Evolutionary conservation across 2,329 filamentous ascomycete species (phyloP).

Genomic region (Aspergillus brasiliensis): DNA sequence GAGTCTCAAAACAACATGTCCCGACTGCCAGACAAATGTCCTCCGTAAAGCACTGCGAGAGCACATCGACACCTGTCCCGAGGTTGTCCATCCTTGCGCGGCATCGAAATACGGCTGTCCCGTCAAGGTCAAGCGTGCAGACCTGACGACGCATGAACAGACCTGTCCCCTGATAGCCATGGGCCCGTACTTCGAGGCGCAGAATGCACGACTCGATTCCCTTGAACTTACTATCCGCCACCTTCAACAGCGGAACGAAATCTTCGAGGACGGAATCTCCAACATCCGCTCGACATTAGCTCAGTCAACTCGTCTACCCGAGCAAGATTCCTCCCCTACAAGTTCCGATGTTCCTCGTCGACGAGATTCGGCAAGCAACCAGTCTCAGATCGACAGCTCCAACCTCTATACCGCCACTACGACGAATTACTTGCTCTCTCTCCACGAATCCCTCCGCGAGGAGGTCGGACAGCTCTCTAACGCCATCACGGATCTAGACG

Average conservation of each 20-base stretch:
- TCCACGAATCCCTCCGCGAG: conserved; percentile 63
- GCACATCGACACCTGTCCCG: conserved; percentile 41
- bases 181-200: conserved; percentile 47
- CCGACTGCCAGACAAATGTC: conserved; percentile 39
- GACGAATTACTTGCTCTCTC: conserved; percentile 58
- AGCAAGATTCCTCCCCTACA: conserved; percentile 15
- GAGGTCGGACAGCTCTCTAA: conserved; percentile 59
- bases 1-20: conserved; percentile 38
- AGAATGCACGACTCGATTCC: conserved; percentile 45
- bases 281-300: conserved; percentile 43
- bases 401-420: conserved; percentile 42
- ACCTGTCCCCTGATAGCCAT: conserved; percentile 55
- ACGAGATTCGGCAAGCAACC: conserved; percentile 14
- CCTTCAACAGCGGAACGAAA: conserved; percentile 50
- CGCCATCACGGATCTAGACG: conserved; percentile 61
- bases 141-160: conserved; percentile 47
- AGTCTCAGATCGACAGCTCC: conserved; percentile 23
- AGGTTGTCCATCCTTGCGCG: conserved; percentile 39
- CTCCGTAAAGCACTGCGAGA: conserved; percentile 35
- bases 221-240: conserved; percentile 49
- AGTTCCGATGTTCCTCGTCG: neutral
- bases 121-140: conserved; percentile 38
- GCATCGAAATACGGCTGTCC: conserved; percentile 49
- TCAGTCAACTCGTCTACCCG: conserved; percentile 32
- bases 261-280: conserved; percentile 49